phyloP scores from a whole-genome alignment of 345 rosid genomes.

The Syzygium aromaticum region DNA sequence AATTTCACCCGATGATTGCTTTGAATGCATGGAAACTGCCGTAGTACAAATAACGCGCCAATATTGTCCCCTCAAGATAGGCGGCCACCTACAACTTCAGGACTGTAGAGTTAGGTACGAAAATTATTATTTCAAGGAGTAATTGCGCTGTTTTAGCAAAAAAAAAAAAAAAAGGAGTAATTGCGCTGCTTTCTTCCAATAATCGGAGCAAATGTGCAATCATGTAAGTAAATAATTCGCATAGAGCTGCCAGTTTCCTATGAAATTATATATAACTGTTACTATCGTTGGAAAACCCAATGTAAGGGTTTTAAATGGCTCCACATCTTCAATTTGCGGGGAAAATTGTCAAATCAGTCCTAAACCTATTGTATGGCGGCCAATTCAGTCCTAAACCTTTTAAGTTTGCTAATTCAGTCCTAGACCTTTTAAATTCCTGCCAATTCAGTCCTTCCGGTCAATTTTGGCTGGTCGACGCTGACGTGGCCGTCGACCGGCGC shows the following conservation, averaged over 20 bases:
- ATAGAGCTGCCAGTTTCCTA: neutral
- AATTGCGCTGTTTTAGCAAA: neutral
- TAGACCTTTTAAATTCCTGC: too few species aligned
- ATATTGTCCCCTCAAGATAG: neutral
- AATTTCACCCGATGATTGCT: neutral
- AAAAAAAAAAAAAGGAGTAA: too few species aligned
- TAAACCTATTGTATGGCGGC: too few species aligned
- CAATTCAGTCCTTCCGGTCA: too few species aligned
- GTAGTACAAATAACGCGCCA: neutral
- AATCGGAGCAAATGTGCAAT: neutral
- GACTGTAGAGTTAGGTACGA: neutral
- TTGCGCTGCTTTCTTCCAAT: neutral
- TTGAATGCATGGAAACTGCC: neutral
- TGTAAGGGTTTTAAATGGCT: neutral
- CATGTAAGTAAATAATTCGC: neutral
- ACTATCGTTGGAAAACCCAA: neutral
- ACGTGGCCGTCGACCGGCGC: too few species aligned
- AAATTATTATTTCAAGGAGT: neutral
- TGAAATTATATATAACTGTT: neutral
- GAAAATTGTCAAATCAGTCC: too few species aligned
- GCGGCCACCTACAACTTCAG: neutral
- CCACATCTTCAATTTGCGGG: too few species aligned
- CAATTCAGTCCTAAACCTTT: too few species aligned
- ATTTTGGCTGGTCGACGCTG: too few species aligned
- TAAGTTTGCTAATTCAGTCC: too few species aligned